Evolutionary conservation across 345 rosid genomes (phyloP).

Genomic region (Lepidium sativum): DNA sequence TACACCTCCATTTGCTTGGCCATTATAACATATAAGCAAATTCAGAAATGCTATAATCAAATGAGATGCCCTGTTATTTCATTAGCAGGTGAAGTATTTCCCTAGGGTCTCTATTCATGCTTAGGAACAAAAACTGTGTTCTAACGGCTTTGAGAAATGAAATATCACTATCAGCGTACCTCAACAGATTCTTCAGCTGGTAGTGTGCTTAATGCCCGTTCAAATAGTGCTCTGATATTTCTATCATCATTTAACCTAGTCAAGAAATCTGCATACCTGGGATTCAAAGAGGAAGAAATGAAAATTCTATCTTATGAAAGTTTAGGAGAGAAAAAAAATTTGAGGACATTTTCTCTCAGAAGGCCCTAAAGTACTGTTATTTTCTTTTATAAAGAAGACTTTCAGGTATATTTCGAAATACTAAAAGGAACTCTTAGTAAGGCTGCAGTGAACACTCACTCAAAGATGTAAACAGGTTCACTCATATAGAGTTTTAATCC

Average conservation of each 20-base stretch:
- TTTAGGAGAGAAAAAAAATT: background rate
- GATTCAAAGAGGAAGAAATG: constrained; percentile 8
- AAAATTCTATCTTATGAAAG: background rate
- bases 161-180: constrained; percentile 36
- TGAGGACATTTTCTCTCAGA: background rate
- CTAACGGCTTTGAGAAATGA: background rate
- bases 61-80: background rate
- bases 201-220: constrained; percentile 83
- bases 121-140: background rate
- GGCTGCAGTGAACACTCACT: constrained; percentile 44
- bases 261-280: constrained; percentile 94
- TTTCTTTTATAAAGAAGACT: background rate
- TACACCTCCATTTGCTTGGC: background rate
- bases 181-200: constrained; percentile 82
- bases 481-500: constrained; percentile 87
- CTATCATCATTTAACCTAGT: constrained; percentile 84
- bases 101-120: background rate
- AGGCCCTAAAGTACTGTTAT: background rate
- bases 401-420: background rate
- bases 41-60: background rate
- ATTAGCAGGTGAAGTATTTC: background rate
- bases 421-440: constrained; percentile 1
- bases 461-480: constrained; percentile 85
- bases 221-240: constrained; percentile 89
- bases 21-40: background rate